These are phyloP conservation scores for Opeltia flavorubescens DNA, from an alignment of 495 filamentous ascomycete genomes.

Conservation along the genomic window DNA sequence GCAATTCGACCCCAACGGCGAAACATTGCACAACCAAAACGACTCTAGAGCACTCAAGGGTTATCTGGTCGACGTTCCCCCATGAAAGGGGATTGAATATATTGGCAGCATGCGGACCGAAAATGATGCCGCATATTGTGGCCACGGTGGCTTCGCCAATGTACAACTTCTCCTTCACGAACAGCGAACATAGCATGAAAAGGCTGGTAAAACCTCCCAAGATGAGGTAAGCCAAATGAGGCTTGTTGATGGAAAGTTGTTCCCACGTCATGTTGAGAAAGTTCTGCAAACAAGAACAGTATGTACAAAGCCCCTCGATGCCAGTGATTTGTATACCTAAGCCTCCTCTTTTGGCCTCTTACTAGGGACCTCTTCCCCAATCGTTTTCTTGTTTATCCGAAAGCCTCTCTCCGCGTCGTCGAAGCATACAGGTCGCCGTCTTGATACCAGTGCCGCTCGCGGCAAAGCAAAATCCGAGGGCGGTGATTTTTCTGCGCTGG, in stretches of 20 bases:
- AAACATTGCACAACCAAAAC: conserved; percentile 99
- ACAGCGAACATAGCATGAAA: conserved; percentile 95
- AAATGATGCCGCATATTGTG: conserved; percentile 91
- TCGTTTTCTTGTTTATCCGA: conserved; percentile 13
- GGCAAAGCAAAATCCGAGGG: no score
- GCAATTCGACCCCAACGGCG: conserved; percentile 96
- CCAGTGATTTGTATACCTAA: neutral
- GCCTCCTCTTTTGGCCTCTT: neutral
- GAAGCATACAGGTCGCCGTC: conserved; percentile 33
- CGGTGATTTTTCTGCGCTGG: no score
- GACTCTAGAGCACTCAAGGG: conserved; percentile 91
- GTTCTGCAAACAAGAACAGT: neutral
- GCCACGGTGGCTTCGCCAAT: conserved; percentile 98
- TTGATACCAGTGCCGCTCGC: conserved; percentile 3
- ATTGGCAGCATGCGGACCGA: conserved; percentile 87
- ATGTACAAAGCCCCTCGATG: conserved; percentile 4
- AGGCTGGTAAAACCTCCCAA: conserved; percentile 93
- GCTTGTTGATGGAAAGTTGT: conserved; percentile 80
- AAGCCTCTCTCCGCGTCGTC: conserved; percentile 9
- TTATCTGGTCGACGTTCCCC: conserved; percentile 92
- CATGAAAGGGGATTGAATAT: conserved; percentile 74
- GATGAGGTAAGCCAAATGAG: conserved; percentile 97
- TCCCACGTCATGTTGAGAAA: conserved; percentile 73
- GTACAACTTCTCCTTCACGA: conserved; percentile 97
- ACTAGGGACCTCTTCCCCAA: conserved; percentile 14